Evolutionary conservation across 2,329 filamentous ascomycete genomes (phyloP), one percentile per base, ranked within the genome.

Genomic region (Bipolaris oryzae): DNA sequence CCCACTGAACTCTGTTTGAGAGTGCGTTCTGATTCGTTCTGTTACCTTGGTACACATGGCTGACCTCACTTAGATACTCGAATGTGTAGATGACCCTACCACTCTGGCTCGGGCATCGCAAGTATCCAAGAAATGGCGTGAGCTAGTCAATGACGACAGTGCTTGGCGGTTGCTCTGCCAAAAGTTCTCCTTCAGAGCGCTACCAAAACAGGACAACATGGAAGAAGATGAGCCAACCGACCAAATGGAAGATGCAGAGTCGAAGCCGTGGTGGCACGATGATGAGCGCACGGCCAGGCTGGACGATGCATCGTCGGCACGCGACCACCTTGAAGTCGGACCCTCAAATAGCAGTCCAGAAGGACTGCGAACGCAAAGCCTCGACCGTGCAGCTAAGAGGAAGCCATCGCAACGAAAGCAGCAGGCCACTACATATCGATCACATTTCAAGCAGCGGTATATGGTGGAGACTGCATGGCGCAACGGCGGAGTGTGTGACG

Each of bases 111-210:
- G 95, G 73, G 91, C 95, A 50, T 96, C 94, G 5, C 94, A 98
- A 75, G 95, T 99, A n/a, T 99, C 95, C 51, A 88, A 88, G 63
- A 86, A 93, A 74, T 99, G 95, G 95, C 86, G 91, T 61, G 93
- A 97, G 76, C 83, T 99, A 7, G 83, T 99, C 47, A 94, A 90
- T 72, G 95, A 99, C 75, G 95, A 99, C 76, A 93, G 97, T 78
- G 96, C 95, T 1, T 99, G 95, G 95, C 97, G 96, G 80, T 92
- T 95, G 60, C 84, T 99, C 18, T 98, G 94, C 74, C 92, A 96
- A 63, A 97, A 96, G 78, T 94, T 96, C 75, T 92, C 95, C 60
- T 99, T 96, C 76, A 87, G 85, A 46, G 77, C 82, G 49, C 74
- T 84, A 48, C 82, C 83, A 77, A 76, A 82, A 61, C 78, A 80